A percentile compares a stretch with the other conserved stretches of the same genome.
These are phyloP conservation scores for Neurospora cerealis DNA, from an alignment of 495 filamentous ascomycete genomes.

Conservation along the genomic window DNA sequence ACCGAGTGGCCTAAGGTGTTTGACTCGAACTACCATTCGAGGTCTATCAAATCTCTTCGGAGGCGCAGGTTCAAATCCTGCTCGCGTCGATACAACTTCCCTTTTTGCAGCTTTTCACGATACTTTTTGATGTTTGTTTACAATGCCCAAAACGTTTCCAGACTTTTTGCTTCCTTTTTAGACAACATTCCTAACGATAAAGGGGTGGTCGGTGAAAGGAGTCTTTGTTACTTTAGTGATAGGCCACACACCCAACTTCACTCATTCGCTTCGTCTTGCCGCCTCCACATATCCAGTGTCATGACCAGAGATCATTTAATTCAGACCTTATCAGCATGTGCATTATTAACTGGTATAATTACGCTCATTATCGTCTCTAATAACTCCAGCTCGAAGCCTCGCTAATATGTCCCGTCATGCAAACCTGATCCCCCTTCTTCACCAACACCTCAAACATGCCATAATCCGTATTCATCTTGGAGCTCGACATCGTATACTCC, in stretches of 20 bases:
- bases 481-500: constrained; percentile 25
- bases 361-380: background rate
- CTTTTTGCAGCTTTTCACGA: background rate
- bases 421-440: background rate
- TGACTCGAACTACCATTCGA: background rate
- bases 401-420: background rate
- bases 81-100: background rate
- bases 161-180: background rate
- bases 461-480: background rate
- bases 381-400: background rate
- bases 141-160: background rate
- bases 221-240: background rate
- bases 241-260: background rate
- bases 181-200: background rate
- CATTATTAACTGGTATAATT: background rate
- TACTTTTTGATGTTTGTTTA: background rate
- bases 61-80: background rate
- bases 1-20: background rate
- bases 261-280: too few species aligned
- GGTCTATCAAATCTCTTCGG: background rate
- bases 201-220: background rate
- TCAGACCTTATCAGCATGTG: background rate
- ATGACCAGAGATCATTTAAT: background rate
- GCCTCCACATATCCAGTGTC: background rate
- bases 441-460: background rate